phyloP scores from a whole-genome alignment of 1,284 basidiomycete genomes.

The Vanrija sp. region DNA sequence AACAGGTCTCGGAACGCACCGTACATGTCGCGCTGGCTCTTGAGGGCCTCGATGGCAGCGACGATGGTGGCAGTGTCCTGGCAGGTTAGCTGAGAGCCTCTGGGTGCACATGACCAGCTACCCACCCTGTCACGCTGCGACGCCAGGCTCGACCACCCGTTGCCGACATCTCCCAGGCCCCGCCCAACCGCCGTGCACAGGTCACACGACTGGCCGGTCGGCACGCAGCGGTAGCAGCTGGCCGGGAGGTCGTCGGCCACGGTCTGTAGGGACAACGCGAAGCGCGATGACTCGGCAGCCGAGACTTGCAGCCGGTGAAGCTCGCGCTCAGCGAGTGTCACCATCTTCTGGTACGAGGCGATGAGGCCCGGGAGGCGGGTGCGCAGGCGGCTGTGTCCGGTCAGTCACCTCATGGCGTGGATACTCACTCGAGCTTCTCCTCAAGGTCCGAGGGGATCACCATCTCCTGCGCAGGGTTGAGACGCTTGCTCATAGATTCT shows the following conservation, averaged over 20 bases:
- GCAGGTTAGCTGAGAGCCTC: neutral
- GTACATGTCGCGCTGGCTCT: slow-evolving; percentile 83
- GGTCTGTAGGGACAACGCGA: slow-evolving; percentile 75
- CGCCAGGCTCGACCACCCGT: slow-evolving; percentile 67
- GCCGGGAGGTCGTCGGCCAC: slow-evolving; percentile 58
- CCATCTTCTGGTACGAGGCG: slow-evolving; percentile 78
- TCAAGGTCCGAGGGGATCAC: slow-evolving; percentile 85
- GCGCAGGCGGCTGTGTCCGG: slow-evolving; percentile 59
- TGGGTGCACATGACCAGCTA: slow-evolving; percentile 11
- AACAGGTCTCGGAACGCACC: slow-evolving; percentile 78
- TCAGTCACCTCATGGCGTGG: neutral
- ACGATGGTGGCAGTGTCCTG: slow-evolving; percentile 5
- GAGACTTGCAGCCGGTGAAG: slow-evolving; percentile 80
- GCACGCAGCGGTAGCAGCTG: slow-evolving; percentile 49
- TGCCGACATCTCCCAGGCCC: slow-evolving; percentile 65
- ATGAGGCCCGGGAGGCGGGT: slow-evolving; percentile 68
- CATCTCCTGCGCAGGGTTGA: slow-evolving; percentile 84
- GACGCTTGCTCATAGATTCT: slow-evolving; percentile 72
- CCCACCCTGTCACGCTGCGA: slow-evolving; percentile 74
- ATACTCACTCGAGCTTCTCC: slow-evolving; percentile 70
- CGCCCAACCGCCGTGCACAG: slow-evolving; percentile 72
- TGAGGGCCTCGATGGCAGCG: slow-evolving; percentile 25
- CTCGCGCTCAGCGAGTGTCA: slow-evolving; percentile 76
- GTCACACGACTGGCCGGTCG: slow-evolving; percentile 60
- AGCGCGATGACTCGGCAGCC: slow-evolving; percentile 72